Percentiles rank a stretch among this genome's conserved stretches.
Conservation (phyloP, 2,329 filamentous ascomycete species). For the Paecilomyces fulvus region DNA sequence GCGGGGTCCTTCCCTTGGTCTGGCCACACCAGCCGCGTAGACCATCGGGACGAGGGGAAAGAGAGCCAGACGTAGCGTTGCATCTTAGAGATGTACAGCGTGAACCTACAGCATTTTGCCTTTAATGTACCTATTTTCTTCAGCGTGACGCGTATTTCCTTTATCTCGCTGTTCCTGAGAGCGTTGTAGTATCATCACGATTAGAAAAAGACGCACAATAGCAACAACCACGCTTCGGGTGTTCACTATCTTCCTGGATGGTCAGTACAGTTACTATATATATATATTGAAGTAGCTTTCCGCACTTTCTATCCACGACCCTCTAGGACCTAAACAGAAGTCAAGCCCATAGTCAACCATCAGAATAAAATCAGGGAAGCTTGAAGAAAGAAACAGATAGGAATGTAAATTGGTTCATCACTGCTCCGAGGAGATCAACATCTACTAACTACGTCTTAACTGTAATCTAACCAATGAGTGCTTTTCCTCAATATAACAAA, state of each 20-base stretch:
- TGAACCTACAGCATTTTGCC: not conserved
- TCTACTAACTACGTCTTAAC: no score
- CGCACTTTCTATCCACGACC: not conserved
- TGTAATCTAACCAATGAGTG: no score
- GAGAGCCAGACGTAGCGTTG: not conserved
- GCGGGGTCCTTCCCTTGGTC: slow-evolving; percentile 40
- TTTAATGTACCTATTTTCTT: not conserved
- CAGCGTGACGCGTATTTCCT: not conserved
- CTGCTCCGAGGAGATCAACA: no score
- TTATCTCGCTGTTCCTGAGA: not conserved
- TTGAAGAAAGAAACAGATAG: no score
- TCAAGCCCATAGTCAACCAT: no score
- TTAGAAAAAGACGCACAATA: not conserved
- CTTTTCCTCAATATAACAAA: not conserved
- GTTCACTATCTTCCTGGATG: not conserved
- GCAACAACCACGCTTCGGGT: not conserved
- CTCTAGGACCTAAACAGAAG: no score
- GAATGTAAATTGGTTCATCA: no score
- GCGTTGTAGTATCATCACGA: not conserved
- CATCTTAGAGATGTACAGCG: not conserved
- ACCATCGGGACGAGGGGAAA: not conserved
- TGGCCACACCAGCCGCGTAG: slow-evolving; percentile 37
- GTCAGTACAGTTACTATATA: not conserved
- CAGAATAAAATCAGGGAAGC: no score
- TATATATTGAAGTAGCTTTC: not conserved